Evolutionary conservation across 2,329 filamentous ascomycete genomes (phyloP), one percentile per base, ranked within the genome.

Genomic region (Chrysoporthe austroafricana): DNA sequence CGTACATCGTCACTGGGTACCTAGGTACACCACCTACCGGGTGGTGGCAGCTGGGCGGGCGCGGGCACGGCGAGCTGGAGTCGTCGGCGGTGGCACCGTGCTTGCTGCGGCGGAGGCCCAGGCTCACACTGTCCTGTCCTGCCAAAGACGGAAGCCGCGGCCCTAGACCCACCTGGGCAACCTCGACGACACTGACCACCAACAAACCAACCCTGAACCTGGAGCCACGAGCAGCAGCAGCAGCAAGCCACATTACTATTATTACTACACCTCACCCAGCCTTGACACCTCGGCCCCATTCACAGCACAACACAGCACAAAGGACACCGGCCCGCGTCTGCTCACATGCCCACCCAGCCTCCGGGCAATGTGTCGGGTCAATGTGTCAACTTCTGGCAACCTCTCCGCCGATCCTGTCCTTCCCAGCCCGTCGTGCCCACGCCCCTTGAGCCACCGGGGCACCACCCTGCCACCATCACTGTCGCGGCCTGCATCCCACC

Each of bases 111-210:
- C 13, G 4, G 32, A 36, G 42, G 43, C 8, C 39, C 43, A n/a
- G 59, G 39, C 16, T 36, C 52, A 26, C 34, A 60, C 46, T 60
- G 66, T 62, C 21, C 46, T 16, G 44, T 52, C 60, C 32, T 52
- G 44, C 60, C 60, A 18, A 62, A 62, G 32, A 16, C 9, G 60
- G 60, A 62, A 62, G 60, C 46, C 34, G 60, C 60, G 39, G 34
- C 34, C 14, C 13, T 32, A 42, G 54, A n/a, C 34, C 54, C 54
- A 39, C 54, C n/a, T 57, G 39, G 62, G 61, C 8, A 46, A 44
- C 16, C 34, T 56, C 50, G 62, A 63, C 62, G 62, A 63, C 61
- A 63, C 39, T 57, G 14, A 39, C 54, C 34, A 36, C 34, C 0
- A 36, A 36, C 26, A 26, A 26, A 26, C 26, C 32, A 52, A 13